Base-by-base conservation (phyloP, 2,329 filamentous ascomycete genomes). In the Aspergillus texensis region DNA sequence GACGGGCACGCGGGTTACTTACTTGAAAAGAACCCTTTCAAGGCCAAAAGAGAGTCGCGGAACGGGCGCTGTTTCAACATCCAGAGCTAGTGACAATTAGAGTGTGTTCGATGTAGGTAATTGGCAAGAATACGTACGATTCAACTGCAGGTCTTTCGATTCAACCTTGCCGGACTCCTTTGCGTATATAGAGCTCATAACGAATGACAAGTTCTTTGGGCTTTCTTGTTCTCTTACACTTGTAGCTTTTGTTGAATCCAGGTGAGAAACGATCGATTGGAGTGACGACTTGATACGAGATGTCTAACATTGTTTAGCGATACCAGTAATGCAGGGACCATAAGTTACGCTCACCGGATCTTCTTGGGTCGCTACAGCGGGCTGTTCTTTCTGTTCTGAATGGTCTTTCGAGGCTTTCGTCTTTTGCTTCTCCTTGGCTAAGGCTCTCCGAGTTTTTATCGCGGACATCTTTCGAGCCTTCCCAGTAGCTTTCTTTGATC, bases 21-120 rank as follows among this genome's bases (percentile, higher is more conserved):
- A 85, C 77, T 97, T 99, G 84, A 99, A 99, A 3, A 99, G 81
- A n/a, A 96, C 94, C 62, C 93, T 86, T 65, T 96, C 92, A 36
- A 97, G 83, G 8, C 91, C 90, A 74, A 95, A 90, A 2, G 87
- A 82, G 2, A 97, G 81, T 30, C 79, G 79, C 1, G 93, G 91
- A 12, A 89, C 84, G 14, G 81, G 80, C 2, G 84, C 78, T 46
- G 83, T 82, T 28, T 83, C 76, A 46, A 83, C 64, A 52, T 77
- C 72, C 57, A 81, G 67, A 53, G 77, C 78, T 78, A 62, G 48
- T 45, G 46, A 21, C 19, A 50, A 62, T 66, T 59, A 65, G 62
- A 21, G 58, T 11, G 41, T n/a, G 32, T 28, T 28, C 3, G 28
- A 41, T 39, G 46, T 6, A 28, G 4, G 9, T n/a, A 55, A 21